phyloP scores from a whole-genome alignment of 2,329 filamentous ascomycete genomes.

The Pyrenochaeta sp. region DNA sequence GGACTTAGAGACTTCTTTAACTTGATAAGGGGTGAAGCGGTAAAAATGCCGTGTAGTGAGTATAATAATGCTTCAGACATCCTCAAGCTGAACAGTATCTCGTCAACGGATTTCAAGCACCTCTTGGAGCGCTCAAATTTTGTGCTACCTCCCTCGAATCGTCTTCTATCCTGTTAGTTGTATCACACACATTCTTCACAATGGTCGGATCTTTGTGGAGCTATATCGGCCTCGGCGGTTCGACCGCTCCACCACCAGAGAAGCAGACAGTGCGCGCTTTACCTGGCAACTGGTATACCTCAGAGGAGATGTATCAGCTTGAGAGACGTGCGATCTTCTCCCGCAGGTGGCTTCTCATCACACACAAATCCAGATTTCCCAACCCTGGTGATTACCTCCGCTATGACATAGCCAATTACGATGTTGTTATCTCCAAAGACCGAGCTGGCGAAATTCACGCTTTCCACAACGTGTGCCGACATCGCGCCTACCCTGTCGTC shows the following conservation, averaged over 20 bases:
- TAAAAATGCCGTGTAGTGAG: conserved; percentile 10
- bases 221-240: conserved; percentile 36
- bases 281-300: conserved; percentile 52
- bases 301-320: conserved; percentile 55
- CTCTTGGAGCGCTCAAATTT: neutral
- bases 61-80: conserved; percentile 32
- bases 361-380: conserved; percentile 60
- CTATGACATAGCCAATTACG: conserved; percentile 56
- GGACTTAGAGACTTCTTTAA: conserved; percentile 29
- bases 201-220: conserved; percentile 39
- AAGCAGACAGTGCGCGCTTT: conserved; percentile 51
- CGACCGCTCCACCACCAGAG: conserved; percentile 21
- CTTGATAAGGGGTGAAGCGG: conserved; percentile 36
- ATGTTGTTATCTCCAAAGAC: conserved; percentile 50
- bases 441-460: conserved; percentile 50
- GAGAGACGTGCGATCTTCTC: conserved; percentile 63
- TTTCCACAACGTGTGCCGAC: conserved; percentile 58
- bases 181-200: conserved; percentile 4
- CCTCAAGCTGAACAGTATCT: conserved; percentile 14
- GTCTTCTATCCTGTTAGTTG: neutral
- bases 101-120: conserved; percentile 6
- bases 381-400: conserved; percentile 66
- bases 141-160: neutral
- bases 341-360: conserved; percentile 64
- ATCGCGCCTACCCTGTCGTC: conserved; percentile 55